Conservation (phyloP, 306 rosid genomes). For the Cucumis cinereus region DNA sequence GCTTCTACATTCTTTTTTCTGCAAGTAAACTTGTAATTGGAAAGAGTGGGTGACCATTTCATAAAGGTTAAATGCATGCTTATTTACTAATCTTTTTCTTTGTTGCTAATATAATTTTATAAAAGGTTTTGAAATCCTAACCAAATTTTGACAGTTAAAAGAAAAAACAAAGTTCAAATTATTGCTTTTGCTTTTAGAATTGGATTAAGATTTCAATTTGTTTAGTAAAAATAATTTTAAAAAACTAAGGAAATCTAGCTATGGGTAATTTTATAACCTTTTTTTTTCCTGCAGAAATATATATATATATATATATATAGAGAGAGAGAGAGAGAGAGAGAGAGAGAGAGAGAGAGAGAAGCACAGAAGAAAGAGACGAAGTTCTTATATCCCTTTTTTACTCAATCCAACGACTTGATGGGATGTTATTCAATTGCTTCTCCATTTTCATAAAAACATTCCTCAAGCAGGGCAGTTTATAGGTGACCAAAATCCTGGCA, state of each 20-base stretch:
- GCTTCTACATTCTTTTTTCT: conserved; percentile 66
- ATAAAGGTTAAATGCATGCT: background rate
- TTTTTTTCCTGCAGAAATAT: background rate
- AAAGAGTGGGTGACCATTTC: background rate
- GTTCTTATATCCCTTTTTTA: background rate
- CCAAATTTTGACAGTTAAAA: background rate
- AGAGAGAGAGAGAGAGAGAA: no score
- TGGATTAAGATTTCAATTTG: no score
- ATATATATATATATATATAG: no score
- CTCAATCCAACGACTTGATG: background rate
- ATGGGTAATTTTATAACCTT: background rate
- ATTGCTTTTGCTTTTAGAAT: no score
- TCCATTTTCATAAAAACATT: background rate
- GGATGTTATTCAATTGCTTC: background rate
- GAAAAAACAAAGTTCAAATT: no score
- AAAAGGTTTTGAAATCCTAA: background rate
- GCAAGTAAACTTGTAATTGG: conserved; percentile 7
- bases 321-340: no score
- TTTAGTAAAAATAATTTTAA: no score
- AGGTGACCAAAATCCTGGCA: background rate
- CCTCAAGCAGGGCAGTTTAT: background rate
- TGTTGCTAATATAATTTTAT: background rate
- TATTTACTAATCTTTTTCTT: background rate
- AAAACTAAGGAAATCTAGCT: background rate
- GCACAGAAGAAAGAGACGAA: background rate